These are phyloP conservation scores for Zizania palustris DNA, from an alignment of 202 grass and related monocot genomes.

Conservation along the genomic window DNA sequence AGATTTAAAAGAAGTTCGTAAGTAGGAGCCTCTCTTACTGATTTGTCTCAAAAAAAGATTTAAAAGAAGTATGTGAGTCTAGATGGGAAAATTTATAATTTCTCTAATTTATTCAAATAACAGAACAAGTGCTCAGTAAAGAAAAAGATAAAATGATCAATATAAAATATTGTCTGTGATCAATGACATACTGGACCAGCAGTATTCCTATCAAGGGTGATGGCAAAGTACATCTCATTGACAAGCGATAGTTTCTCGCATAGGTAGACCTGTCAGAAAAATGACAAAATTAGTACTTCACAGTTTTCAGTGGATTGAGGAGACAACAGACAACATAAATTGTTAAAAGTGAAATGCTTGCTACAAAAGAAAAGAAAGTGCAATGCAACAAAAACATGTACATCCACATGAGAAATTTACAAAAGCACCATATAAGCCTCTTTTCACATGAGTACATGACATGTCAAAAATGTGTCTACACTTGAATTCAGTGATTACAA, in stretches of 20 bases:
- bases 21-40: no score
- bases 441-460: not conserved
- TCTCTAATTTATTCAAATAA: constrained; percentile 1
- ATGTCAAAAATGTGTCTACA: constrained; percentile 9
- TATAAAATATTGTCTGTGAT: not conserved
- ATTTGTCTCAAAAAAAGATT: no score
- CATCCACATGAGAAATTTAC: not conserved
- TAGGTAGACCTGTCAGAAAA: constrained; percentile 81
- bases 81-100: not conserved
- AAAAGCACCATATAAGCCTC: not conserved
- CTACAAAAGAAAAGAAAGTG: not conserved
- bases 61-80: not conserved
- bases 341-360: not conserved
- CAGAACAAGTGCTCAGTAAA: not conserved
- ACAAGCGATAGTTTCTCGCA: constrained; percentile 95
- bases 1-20: not conserved
- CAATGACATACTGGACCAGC: constrained; percentile 80
- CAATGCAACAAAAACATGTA: not conserved
- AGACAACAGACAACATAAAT: constrained; percentile 24
- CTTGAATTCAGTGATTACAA: not conserved
- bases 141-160: no score
- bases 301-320: constrained; percentile 3
- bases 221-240: constrained; percentile 99
- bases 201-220: constrained; percentile 88
- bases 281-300: constrained; percentile 23